Percentiles rank a stretch among this genome's conserved stretches.
phyloP scores from a whole-genome alignment of 768 basidiomycete genomes.

The Pleurotus giganteus region DNA sequence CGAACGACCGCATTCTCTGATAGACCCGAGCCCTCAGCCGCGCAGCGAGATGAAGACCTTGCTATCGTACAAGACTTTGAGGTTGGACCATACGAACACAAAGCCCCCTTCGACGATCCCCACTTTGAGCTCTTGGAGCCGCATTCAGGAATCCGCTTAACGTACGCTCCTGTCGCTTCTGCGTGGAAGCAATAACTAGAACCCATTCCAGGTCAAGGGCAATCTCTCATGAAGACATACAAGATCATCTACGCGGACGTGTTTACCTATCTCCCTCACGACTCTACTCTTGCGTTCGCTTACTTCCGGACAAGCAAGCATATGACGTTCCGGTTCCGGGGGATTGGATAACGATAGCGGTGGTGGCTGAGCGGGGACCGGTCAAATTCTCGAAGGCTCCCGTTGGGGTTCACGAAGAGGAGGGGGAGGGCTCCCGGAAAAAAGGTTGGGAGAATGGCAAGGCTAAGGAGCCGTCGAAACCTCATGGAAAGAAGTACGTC shows the following conservation, averaged over 20 bases:
- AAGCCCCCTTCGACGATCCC: constrained; percentile 69
- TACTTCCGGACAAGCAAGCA: constrained; percentile 73
- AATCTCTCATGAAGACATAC: constrained; percentile 73
- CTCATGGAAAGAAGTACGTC: constrained; percentile 75
- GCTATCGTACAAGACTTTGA: constrained; percentile 74
- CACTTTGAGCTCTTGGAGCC: constrained; percentile 81
- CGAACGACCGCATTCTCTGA: constrained; percentile 34
- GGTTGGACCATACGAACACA: constrained; percentile 77
- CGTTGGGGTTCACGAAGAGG: constrained; percentile 49
- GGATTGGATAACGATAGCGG: constrained; percentile 96
- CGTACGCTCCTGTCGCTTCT: constrained; percentile 46
- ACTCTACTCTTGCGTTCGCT: constrained; percentile 82
- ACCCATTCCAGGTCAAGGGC: constrained; percentile 58
- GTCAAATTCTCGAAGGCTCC: constrained; percentile 72
- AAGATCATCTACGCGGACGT: constrained; percentile 77
- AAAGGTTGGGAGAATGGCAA: constrained; percentile 34
- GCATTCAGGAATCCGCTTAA: constrained; percentile 82
- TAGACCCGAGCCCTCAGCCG: constrained; percentile 22
- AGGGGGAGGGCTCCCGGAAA: constrained; percentile 28
- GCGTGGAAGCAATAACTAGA: not conserved
- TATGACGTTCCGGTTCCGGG: constrained; percentile 91
- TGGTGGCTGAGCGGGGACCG: constrained; percentile 87
- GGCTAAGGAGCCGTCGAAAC: constrained; percentile 32
- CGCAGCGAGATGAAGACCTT: constrained; percentile 57
- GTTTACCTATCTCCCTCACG: constrained; percentile 88